Evolutionary conservation across 345 rosid genomes (phyloP).

Genomic region (Cardamine occulta): DNA sequence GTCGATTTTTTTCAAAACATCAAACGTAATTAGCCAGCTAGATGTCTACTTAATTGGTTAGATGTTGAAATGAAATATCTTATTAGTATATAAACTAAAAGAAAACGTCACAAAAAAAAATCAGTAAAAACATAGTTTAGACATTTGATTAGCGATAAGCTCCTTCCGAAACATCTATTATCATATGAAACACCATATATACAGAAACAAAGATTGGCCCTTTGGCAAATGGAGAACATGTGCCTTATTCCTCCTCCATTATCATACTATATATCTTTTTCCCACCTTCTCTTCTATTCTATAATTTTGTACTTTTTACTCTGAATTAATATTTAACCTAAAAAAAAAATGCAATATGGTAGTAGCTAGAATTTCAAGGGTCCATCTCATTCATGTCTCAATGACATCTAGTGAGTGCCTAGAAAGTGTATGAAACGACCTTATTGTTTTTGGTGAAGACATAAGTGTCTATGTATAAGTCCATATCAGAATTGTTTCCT

Average conservation of each 20-base stretch:
- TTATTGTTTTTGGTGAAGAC: constrained; percentile 30
- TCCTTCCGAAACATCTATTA: background rate
- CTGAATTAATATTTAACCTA: background rate
- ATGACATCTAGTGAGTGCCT: constrained; percentile 36
- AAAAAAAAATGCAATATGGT: constrained; percentile 15
- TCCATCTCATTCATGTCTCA: constrained; percentile 32
- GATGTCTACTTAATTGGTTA: background rate
- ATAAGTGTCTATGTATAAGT: constrained; percentile 9
- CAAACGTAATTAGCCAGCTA: background rate
- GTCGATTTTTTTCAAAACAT: background rate
- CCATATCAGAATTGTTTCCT: constrained; percentile 21
- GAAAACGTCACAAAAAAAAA: too few relatives aligned
- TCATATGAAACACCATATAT: background rate
- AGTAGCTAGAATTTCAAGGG: constrained; percentile 24
- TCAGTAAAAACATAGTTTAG: too few relatives aligned
- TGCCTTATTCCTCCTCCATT: constrained; percentile 27
- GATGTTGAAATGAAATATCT: background rate
- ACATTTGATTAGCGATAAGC: background rate
- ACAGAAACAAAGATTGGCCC: constrained; percentile 34
- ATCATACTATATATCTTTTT: constrained; percentile 5
- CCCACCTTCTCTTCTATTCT: background rate
- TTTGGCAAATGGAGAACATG: constrained; percentile 32
- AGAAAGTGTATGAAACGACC: constrained; percentile 27
- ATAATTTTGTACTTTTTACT: constrained; percentile 1
- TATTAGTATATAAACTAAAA: too few relatives aligned